Base-by-base conservation (phyloP, 2,329 filamentous ascomycete species). In the Monascus ruber region DNA sequence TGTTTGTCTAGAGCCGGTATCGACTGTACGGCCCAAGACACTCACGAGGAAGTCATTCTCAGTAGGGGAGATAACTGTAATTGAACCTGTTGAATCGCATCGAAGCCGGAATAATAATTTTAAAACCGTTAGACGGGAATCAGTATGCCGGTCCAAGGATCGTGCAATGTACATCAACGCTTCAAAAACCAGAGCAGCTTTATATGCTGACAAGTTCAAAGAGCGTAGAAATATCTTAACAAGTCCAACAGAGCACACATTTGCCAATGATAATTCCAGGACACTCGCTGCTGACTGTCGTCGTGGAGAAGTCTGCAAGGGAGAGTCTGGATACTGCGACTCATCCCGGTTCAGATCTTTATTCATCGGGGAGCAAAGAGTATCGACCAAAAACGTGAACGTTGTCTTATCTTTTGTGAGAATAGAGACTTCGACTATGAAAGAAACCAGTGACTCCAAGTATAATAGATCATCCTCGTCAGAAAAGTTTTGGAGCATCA, bases 41-140 rank as follows among this genome's bases (percentile, higher is more conserved):
- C 77, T 73, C 26, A 87, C 85, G 24, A 94, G 68, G 38, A 77
- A 77, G 47, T 81, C 77, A 26, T 79, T 82, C 55, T 94, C 85
- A 1, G 81, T 77, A 26, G 77, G 74, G 28, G 75, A 64, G 5
- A 78, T 78, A 38, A 94, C 68, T 42, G 82, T 85, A 4, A 95
- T 73, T 34, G 80, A 75, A 47, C 88, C 77, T 6, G 82, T 77
- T 56, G 83, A 85, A 60, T 94, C 86, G 24, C 86, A 85, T 42
- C 88, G 77, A 26, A 95, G 66, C 33, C 88, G 78, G 56, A 93
- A 89, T 2, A 95, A 67, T 33, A 89, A 64, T 52, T 85, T 86
- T 69, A 88, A 76, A 2, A 81, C 79, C 8, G 79, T 80, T 25
- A 91, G 65, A 5, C 84, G 79, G 37, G 83, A 79, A 59, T 85